Evolutionary conservation across 306 rosid species (phyloP).

Genomic region (Gastrolobium bilobum): DNA sequence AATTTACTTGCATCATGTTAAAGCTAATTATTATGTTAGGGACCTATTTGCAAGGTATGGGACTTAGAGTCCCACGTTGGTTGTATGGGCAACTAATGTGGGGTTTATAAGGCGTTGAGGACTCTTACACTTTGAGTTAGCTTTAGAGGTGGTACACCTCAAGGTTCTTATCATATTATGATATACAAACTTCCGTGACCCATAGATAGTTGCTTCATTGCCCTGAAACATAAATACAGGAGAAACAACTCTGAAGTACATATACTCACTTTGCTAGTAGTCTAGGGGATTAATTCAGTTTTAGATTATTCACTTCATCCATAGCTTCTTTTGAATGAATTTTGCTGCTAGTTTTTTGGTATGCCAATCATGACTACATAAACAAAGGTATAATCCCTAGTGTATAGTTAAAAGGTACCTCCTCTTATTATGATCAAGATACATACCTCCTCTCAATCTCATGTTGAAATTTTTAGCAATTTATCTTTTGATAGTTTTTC

Average conservation of each 20-base stretch:
- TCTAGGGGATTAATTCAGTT: conserved; percentile 5
- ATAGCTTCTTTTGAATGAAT: background rate
- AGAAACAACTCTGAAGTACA: background rate
- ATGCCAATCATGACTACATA: conserved; percentile 14
- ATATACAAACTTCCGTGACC: background rate
- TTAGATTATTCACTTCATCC: conserved; percentile 2
- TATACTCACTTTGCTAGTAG: background rate
- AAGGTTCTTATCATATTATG: no score
- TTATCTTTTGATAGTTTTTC: no score
- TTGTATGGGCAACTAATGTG: no score
- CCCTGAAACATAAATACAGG: conserved; percentile 4
- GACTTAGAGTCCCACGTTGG: no score
- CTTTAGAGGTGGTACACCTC: no score
- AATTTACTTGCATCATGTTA: background rate
- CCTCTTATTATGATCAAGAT: no score
- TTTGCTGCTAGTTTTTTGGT: background rate
- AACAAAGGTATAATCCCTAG: background rate
- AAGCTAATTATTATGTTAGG: background rate
- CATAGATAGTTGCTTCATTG: background rate
- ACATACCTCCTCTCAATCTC: no score
- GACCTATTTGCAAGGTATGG: no score
- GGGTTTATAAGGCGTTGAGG: no score
- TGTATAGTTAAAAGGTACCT: no score
- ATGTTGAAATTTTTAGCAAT: no score
- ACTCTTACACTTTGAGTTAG: no score